Base-by-base conservation (phyloP, 192 early-diverging fungal genomes). In the Fimicolochytrium jonesii region DNA sequence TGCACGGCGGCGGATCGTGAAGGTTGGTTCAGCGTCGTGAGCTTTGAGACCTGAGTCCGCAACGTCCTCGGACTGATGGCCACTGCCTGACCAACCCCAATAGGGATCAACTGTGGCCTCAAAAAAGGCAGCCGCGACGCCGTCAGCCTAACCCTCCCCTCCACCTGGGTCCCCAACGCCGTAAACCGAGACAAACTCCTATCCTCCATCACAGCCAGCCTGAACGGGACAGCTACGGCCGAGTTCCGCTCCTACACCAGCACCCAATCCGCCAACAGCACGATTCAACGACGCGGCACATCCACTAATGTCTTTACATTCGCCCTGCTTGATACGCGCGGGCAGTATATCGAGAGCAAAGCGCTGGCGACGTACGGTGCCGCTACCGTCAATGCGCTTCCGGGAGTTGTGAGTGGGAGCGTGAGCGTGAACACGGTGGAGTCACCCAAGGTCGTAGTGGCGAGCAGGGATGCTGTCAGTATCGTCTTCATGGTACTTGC, bases 91-190 rank as follows among this genome's bases (percentile, higher is more conserved):
- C n/a, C n/a, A n/a, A n/a, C n/a, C n/a, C n/a, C n/a, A 39, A 11
- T 39, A 39, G 37, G 46, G 15, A 33, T 55, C 25, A 59, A 59
- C 41, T 59, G 57, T 28, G 57, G 57, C 15, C 31, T 59, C 7
- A 44, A 20, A 4, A 59, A 59, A 30, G 43, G 43, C 39, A 28
- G 11, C 15, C 41, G 41, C 26, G 57, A 59, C 37, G 26, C 31
- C 5, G 20, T 59, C 20, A 45, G 22, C 2, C 10, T 59, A 26
- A 45, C 20, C 10, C 57, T 59, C 30, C 57, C 57, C 13, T 13
- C 2, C 23, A 26, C 37, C 0, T 59, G 43, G 41, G 37, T 30
- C 13, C 57, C 57, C 3, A 44, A 18, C 25, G 57, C 57, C 15
- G 28, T 6, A 0, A 59, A 44, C 26, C 57, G 57, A 4, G 57